Base-by-base conservation (phyloP, 2,329 filamentous ascomycete species). In the Neoarthrinium moseri region DNA sequence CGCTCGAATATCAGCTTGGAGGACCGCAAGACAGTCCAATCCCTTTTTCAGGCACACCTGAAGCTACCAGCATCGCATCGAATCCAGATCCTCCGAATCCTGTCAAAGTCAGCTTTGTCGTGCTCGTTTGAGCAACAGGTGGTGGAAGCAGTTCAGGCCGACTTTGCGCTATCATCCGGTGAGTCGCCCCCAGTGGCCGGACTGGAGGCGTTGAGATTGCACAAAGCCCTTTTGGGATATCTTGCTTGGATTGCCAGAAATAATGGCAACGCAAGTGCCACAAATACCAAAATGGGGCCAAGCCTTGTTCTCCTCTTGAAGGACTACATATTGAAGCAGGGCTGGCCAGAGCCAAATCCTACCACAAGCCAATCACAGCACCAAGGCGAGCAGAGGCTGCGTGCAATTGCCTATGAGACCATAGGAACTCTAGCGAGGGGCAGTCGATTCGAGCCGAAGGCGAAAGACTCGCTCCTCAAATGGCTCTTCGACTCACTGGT, bases 401-500 rank as follows among this genome's bases (percentile, higher is more conserved):
- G 92, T 32, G 85, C 85, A 5, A 84, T 87, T 59, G 91, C 87
- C 2, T 97, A 96, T 64, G 92, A 97, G 63, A 91, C 89, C 1
- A 89, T 97, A 30, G 94, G 92, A 1, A 78, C 94, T 12, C 68
- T 97, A 20, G 84, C 87, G 45, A 82, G 84, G 52, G 81, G 80
- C 4, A 80, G 84, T 4, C 68, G 76, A 3, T 77, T 81, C 54
- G 70, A 83, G 4, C 57, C 81, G 11, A 67, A 68, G 30, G 72
- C 60, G 54, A 77, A 74, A 57, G 81, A 73, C 46, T 78, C 24
- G 51, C 71, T 81, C 40, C 81, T 81, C 54, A 80, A 78, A 41
- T 97, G 90, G 87, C 75, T 97, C 0, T 95, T 97, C 58, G 79
- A 79, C 21, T 92, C 91, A 1, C 73, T 97, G 3, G 84, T 86